A percentile compares a stretch with the other conserved stretches of the same genome.
Conservation (phyloP, 768 basidiomycete genomes). For the Harrya chromipes region DNA sequence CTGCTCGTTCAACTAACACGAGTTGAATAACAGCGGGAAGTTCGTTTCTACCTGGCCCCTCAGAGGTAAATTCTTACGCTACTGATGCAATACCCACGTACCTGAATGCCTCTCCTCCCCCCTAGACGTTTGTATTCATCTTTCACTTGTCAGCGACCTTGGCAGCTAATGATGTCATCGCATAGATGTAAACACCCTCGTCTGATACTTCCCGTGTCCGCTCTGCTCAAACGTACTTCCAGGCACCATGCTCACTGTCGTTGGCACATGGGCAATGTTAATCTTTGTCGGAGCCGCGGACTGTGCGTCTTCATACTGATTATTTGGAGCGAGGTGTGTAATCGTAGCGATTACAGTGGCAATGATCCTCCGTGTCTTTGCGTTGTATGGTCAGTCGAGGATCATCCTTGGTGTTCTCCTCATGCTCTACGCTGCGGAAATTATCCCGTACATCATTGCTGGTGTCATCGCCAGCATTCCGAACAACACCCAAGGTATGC, state of each 20-base stretch:
- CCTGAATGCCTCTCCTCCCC: no score
- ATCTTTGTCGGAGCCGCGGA: conserved; percentile 8
- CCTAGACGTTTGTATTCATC: background rate
- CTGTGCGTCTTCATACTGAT: background rate
- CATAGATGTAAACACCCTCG: background rate
- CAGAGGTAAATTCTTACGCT: background rate
- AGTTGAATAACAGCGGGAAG: background rate
- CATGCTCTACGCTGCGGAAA: conserved; percentile 1
- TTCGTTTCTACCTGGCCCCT: background rate
- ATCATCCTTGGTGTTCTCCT: conserved; percentile 11
- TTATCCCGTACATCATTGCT: background rate
- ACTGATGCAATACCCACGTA: background rate
- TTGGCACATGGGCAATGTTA: background rate
- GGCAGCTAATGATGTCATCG: background rate
- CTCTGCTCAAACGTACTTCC: background rate
- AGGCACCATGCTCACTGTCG: conserved; percentile 2
- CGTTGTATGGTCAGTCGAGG: conserved; percentile 8
- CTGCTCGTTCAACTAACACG: background rate
- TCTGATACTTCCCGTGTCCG: background rate
- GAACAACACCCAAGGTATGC: background rate
- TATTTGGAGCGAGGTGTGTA: background rate
- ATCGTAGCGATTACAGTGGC: conserved; percentile 1
- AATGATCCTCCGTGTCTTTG: conserved; percentile 19
- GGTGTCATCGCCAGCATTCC: background rate
- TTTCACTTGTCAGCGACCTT: no score